Evolutionary conservation across 2,329 filamentous ascomycete genomes (phyloP).

Genomic region (Davidsoniella neocaledoniae): DNA sequence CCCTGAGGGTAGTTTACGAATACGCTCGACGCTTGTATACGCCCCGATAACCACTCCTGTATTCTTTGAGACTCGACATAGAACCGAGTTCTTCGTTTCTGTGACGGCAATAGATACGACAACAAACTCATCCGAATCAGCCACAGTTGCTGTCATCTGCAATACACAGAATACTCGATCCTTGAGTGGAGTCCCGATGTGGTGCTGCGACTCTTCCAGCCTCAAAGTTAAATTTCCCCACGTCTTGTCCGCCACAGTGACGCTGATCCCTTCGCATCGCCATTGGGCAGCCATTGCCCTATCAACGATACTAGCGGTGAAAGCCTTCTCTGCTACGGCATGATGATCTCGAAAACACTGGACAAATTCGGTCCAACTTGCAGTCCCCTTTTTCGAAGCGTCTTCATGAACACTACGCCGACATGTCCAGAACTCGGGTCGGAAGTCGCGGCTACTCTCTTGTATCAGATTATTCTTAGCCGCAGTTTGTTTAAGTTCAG

Average conservation of each 20-base stretch:
- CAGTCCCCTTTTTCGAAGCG: constrained; percentile 32
- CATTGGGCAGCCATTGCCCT: constrained; percentile 21
- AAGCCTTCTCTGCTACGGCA: constrained; percentile 24
- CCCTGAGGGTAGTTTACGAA: constrained; percentile 28
- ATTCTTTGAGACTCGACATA: constrained; percentile 47
- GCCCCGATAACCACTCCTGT: constrained; percentile 36
- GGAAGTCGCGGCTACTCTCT: constrained; percentile 13
- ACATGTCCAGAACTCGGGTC: constrained; percentile 44
- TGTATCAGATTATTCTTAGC: constrained; percentile 19
- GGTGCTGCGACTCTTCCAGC: constrained; percentile 50
- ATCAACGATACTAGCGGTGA: constrained; percentile 24
- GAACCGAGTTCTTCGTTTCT: constrained; percentile 24
- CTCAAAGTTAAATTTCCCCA: constrained; percentile 33
- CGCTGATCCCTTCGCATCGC: constrained; percentile 27
- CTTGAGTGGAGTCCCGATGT: constrained; percentile 40
- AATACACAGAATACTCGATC: constrained; percentile 51
- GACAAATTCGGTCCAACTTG: constrained; percentile 47
- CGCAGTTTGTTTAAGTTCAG: constrained; percentile 26
- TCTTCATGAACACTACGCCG: constrained; percentile 46
- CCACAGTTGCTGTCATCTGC: constrained; percentile 31
- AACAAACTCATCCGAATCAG: constrained; percentile 30
- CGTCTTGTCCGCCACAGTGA: constrained; percentile 21
- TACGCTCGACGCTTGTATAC: constrained; percentile 50
- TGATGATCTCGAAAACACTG: constrained; percentile 36
- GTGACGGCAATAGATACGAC: constrained; percentile 39